Conservation (phyloP, 306 rosid genomes). For the Betula pendula region DNA sequence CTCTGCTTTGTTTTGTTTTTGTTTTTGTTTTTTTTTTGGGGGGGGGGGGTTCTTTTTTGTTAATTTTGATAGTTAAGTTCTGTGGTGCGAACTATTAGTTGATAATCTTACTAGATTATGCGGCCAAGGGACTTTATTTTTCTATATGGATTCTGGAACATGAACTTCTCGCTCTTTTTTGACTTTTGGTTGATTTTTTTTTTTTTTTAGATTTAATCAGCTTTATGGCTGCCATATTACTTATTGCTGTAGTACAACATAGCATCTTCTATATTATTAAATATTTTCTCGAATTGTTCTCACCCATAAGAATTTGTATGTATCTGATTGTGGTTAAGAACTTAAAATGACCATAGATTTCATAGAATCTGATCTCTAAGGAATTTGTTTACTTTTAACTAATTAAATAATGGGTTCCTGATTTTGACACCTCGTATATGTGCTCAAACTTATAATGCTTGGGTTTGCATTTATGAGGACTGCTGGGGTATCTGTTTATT, state of each 20-base stretch:
- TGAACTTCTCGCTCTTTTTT: not conserved
- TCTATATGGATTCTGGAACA: not conserved
- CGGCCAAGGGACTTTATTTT: not conserved
- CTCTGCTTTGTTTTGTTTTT: not conserved
- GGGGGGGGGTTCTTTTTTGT: not conserved
- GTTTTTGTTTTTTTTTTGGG: too few relatives aligned
- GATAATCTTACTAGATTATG: not conserved
- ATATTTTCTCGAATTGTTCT: not conserved
- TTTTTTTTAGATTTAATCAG: not conserved
- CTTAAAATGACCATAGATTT: not conserved
- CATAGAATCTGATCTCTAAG: not conserved
- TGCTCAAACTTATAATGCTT: not conserved
- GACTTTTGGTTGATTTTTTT: not conserved
- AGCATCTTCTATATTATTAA: not conserved
- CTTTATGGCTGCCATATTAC: not conserved
- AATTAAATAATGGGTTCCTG: not conserved
- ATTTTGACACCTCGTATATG: not conserved
- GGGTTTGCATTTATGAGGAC: too few relatives aligned
- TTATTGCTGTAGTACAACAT: not conserved
- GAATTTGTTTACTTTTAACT: not conserved
- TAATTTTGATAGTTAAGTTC: not conserved
- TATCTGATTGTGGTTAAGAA: not conserved
- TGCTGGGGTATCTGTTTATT: conserved; percentile 11
- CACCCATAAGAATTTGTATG: not conserved
- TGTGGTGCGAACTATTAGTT: not conserved